Evolutionary conservation across 345 rosid genomes (phyloP), one percentile per base, ranked within the genome.

Genomic region (Arabis alpina): DNA sequence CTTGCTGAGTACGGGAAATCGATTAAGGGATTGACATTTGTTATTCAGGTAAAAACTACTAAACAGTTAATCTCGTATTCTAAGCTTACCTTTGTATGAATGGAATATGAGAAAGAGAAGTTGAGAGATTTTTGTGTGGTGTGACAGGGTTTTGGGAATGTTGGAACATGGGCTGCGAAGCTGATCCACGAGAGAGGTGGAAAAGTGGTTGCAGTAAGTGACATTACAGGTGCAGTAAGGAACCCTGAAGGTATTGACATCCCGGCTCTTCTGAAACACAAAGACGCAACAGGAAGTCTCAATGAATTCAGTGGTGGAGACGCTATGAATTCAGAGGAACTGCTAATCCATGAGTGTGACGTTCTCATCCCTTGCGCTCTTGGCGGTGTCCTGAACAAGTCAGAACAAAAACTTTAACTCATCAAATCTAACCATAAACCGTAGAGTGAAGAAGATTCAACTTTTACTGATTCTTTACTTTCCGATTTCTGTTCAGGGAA

Each of bases 371-470:
- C 99, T 6, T 90, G 94, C 54, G 97, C 99, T 76, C 80, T 95
- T 73, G 98, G 98, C 19, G 99, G 99, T 71, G 99, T 95, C 28
- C 74, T 95, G 14, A 86, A 90, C 86, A 92, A 85, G 99, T 95
- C 45, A 8, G 74, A 23, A 66, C 50, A 52, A 9, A 7, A 14
- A 63, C 16, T 4, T 45, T 41, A 15, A 56, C 60, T 59, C 57
- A 1, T 16, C 5, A 19, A 16, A 47, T 39, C 47, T 1, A 10
- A 42, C 12, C 12, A 40, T 24, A 13, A 12, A 50, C 12, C 32
- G 36, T 65, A 43, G 6, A 59, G 30, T 28, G 5, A 27, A 19
- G 23, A 6, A 34, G 19, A 43, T 51, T 39, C 39, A 48, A 0
- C 32, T 23, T 19, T 64, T 36, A 36, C 57, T 76, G 51, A 71